Conservation (phyloP, 1,284 basidiomycete genomes). For the Tylopilus orsonianus region DNA sequence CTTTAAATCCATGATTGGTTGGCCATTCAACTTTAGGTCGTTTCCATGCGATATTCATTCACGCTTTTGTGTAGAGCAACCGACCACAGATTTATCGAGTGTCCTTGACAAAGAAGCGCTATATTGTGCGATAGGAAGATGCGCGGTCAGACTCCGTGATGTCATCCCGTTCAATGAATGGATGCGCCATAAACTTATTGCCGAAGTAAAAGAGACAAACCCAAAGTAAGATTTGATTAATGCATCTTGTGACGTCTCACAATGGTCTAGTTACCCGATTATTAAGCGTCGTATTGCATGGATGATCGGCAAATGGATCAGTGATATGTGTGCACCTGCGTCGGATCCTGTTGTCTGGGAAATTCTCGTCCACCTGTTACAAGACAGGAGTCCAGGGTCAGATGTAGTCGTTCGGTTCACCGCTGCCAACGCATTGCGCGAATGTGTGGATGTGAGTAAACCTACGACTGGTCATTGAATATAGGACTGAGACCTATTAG, state of each 20-base stretch:
- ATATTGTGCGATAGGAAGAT: slow-evolving; percentile 86
- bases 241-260: slow-evolving; percentile 19
- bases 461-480: neutral
- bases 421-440: slow-evolving; percentile 71
- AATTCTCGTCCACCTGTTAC: slow-evolving; percentile 71
- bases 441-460: slow-evolving; percentile 77
- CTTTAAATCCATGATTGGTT: slow-evolving; percentile 57
- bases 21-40: slow-evolving; percentile 17
- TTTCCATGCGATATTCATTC: slow-evolving; percentile 2
- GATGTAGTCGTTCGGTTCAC: slow-evolving; percentile 84
- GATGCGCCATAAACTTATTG: slow-evolving; percentile 56
- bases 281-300: slow-evolving; percentile 89
- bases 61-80: slow-evolving; percentile 43
- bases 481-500: slow-evolving; percentile 38
- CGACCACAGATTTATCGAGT: slow-evolving; percentile 55
- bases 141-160: slow-evolving; percentile 65
- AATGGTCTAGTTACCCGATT: slow-evolving; percentile 67
- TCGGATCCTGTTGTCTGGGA: slow-evolving; percentile 76
- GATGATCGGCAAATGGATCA: slow-evolving; percentile 84
- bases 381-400: slow-evolving; percentile 65
- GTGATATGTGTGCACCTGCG: slow-evolving; percentile 60
- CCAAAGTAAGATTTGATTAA: slow-evolving; percentile 45
- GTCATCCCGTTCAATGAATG: slow-evolving; percentile 67
- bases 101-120: slow-evolving; percentile 83
- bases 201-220: slow-evolving; percentile 58